Evolutionary conservation across 1,284 basidiomycete species (phyloP).

Genomic region (Boletus calvinii): DNA sequence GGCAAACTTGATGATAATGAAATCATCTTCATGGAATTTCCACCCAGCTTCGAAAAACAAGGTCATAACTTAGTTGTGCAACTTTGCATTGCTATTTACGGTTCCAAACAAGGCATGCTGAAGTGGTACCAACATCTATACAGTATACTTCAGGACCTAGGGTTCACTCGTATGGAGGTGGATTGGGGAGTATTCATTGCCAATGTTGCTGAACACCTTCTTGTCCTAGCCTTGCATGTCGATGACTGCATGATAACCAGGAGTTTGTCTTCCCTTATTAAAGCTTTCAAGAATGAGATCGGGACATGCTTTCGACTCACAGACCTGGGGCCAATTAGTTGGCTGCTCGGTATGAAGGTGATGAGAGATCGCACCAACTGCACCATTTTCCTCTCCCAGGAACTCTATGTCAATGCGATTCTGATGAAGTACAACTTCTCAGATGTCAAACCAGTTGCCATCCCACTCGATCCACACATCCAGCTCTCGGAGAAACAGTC

Average conservation of each 20-base stretch:
- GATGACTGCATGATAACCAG: not conserved
- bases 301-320: not conserved
- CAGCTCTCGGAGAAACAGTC: not conserved
- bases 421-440: too few species aligned
- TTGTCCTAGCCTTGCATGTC: not conserved
- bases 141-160: not conserved
- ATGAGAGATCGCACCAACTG: not conserved
- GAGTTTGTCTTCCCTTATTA: not conserved
- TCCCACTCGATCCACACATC: not conserved
- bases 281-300: not conserved
- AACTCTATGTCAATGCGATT: too few species aligned
- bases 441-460: not conserved
- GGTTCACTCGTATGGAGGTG: not conserved
- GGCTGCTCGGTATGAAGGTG: not conserved
- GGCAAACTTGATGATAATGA: too few species aligned
- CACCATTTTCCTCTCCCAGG: too few species aligned
- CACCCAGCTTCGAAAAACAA: too few species aligned
- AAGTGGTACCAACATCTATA: not conserved
- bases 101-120: not conserved
- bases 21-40: too few species aligned
- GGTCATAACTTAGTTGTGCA: too few species aligned
- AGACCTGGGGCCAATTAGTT: not conserved
- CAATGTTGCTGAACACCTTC: too few species aligned
- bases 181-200: not conserved
- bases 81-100: too few species aligned